Evolutionary conservation across 2,329 filamentous ascomycete genomes (phyloP).

Genomic region (Hypoxylon sp.): DNA sequence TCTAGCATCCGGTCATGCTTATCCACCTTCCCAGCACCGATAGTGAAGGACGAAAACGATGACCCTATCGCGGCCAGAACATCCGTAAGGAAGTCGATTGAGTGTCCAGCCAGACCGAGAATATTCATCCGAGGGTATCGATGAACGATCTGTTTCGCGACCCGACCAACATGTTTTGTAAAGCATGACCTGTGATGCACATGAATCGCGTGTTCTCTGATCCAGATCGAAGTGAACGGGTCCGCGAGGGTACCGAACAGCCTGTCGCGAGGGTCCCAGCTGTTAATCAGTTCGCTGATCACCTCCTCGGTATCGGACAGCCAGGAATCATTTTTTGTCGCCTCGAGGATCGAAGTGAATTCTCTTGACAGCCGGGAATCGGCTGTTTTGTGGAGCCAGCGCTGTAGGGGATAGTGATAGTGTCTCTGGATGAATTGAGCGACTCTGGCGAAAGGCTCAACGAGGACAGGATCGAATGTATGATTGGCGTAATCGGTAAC

Average conservation of each 20-base stretch:
- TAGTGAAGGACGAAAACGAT: conserved; percentile 45
- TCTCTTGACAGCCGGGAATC: background rate
- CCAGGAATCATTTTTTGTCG: conserved; percentile 11
- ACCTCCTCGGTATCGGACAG: conserved; percentile 41
- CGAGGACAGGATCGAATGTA: conserved; percentile 36
- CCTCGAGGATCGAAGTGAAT: conserved; percentile 16
- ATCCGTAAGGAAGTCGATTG: conserved; percentile 43
- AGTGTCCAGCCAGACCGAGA: conserved; percentile 47
- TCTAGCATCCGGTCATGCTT: background rate
- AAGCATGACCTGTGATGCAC: conserved; percentile 45
- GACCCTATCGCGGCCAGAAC: conserved; percentile 45
- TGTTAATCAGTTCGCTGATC: conserved; percentile 44
- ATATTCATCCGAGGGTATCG: conserved; percentile 51
- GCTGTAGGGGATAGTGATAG: no score
- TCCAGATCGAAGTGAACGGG: no score
- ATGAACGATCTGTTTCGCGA: conserved; percentile 51
- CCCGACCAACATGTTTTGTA: conserved; percentile 46
- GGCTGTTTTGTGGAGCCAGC: background rate
- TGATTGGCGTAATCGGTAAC: background rate
- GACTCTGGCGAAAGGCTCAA: conserved; percentile 50
- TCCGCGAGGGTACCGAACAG: no score
- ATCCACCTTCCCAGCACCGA: conserved; percentile 33
- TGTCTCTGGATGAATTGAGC: conserved; percentile 44
- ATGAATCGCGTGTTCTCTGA: no score
- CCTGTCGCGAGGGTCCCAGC: conserved; percentile 44